Evolutionary conservation across 2,329 filamentous ascomycete genomes (phyloP), one percentile per base, ranked within the genome.

Genomic region (Phoma sp.): DNA sequence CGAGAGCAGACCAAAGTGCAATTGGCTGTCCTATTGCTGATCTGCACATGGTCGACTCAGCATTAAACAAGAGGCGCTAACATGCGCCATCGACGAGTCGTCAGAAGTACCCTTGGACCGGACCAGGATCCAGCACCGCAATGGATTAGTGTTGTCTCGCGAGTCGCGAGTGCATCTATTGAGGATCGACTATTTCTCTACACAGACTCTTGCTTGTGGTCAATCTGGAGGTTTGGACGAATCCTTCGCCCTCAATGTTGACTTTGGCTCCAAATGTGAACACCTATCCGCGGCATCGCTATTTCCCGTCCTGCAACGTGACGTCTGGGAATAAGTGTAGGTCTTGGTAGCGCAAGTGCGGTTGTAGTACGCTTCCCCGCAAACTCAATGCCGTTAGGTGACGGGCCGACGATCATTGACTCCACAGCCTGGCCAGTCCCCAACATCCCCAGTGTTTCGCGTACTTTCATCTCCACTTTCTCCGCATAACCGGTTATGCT

Each of bases 361-460:
- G 36, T 35, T 48, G 55, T 60, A 60, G 62, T 52, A 61, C 50
- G 45, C 42, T 70, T 69, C 69, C 69, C 69, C 69, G 68, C 69
- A 71, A 68, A 61, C 40, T 56, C 56, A 48, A 59, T 56, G 42
- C 52, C 59, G 53, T 57, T 57, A 54, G 48, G 53, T 57, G 55
- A 57, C 55, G 61, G 61, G 29, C 55, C 56, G 65, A 67, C 57
- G 55, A 60, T 59, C 58, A 39, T 47, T 59, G 60, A 55, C 57
- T 48, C 43, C 52, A 55, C 41, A 57, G 44, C 59, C 65, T 60
- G 60, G 55, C 64, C 37, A 50, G 52, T 63, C 60, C 61, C 49
- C 66, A 62, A 49, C 45, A 57, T 58, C 46, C 63, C 60, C 52
- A 57, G 48, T 47, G 43, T 61, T 59, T 60, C 54, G 47, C 32